Base-by-base conservation (phyloP, 1,139 yeast genomes). In the Starmera stellimalicola region DNA sequence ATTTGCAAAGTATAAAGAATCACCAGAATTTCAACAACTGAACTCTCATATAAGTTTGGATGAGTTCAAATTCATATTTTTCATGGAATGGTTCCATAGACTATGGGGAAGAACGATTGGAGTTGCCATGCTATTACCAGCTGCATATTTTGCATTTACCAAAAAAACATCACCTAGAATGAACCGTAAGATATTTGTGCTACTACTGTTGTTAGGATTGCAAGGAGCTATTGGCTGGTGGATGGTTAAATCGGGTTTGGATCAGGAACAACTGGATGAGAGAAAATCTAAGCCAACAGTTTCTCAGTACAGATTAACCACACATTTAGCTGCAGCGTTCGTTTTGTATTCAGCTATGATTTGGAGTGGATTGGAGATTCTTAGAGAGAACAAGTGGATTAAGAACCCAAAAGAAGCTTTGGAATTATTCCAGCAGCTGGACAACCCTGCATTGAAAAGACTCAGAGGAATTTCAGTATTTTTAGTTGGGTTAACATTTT, bases 161-260 rank as follows among this genome's bases (percentile, higher is more conserved):
- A 72, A 75, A 30, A 74, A 65, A 45, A 75, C 88, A n/a, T 76
- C 87, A 3, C 60, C 73, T 3, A 77, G 75, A 42, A 78, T 84
- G 3, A 79, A 87, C 33, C 65, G 65, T 38, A 68, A 87, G 41
- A 65, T 91, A 15, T 58, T 82, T 18, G 81, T 83, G 2, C 70
- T 93, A 33, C 73, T 94, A 27, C 77, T 70, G 1, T 63, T 91
- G 35, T 67, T 93, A 38, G 98, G 95, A 10, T 62, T 93, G 31
- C 98, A 93, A 64, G 98, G 98, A 31, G 80, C 79, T 35, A 81
- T 93, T 47, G 98, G 98, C 26, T 93, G 98, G 98, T 93, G 99
- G 99, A 93, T 93, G 99, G 98, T 93, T 37, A 78, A 82, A 50
- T 84, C 95, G 6, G 99, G 99, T 29, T 69, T 93, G 41, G 94